These are phyloP conservation scores for Pontederia crassipes DNA, from an alignment of 176 grass and related monocot species.

Conservation along the genomic window DNA sequence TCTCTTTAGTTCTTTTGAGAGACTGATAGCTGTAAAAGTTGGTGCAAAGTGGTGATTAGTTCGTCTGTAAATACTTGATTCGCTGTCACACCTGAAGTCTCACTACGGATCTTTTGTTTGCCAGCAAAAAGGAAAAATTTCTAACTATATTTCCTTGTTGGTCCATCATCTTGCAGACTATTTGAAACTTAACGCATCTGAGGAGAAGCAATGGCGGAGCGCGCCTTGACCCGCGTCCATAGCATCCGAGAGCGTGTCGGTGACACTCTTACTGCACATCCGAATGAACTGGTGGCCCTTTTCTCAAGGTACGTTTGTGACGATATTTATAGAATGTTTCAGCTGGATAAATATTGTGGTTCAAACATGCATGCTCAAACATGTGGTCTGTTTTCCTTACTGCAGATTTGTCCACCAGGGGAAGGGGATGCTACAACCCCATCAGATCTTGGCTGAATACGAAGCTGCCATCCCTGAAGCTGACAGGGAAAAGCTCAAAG, in stretches of 20 bases:
- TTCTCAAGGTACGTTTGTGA: slow-evolving; percentile 89
- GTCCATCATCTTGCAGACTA: not conserved
- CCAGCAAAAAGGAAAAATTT: too few relatives aligned
- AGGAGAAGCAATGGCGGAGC: slow-evolving; percentile 10
- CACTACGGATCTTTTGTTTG: too few relatives aligned
- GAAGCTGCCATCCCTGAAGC: slow-evolving; percentile 56
- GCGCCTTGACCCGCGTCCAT: slow-evolving; percentile 67
- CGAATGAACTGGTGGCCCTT: slow-evolving; percentile 79
- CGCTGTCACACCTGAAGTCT: too few relatives aligned
- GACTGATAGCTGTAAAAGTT: too few relatives aligned
- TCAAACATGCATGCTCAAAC: not conserved
- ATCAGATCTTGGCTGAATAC: slow-evolving; percentile 86
- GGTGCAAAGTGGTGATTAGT: too few relatives aligned
- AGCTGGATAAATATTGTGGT: not conserved
- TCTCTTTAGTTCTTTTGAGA: too few relatives aligned
- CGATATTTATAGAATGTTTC: not conserved
- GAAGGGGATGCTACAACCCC: slow-evolving; percentile 82
- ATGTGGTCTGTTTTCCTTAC: not conserved
- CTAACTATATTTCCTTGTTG: too few relatives aligned
- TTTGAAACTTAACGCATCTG: not conserved
- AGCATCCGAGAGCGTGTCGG: slow-evolving; percentile 75
- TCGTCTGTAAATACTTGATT: too few relatives aligned
- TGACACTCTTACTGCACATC: slow-evolving; percentile 68
- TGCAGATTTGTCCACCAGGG: slow-evolving; percentile 64
- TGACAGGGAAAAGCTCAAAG: slow-evolving; percentile 83